Conservation (phyloP, 371 early-diverging fungal genomes). For the Rhizomucor miehei region DNA sequence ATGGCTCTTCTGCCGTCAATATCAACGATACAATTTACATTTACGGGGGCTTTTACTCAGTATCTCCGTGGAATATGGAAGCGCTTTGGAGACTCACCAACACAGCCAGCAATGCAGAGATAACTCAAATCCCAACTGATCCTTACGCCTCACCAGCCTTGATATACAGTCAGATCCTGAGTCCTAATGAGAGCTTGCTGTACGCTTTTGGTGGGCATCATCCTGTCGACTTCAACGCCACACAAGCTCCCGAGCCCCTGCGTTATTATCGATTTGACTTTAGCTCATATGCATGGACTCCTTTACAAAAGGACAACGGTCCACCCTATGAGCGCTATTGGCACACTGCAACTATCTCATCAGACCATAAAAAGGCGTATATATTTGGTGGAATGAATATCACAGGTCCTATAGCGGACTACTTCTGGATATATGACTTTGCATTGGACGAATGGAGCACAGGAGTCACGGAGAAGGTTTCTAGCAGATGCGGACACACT, state of each 20-base stretch:
- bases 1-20: constrained; percentile 20
- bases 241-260: constrained; percentile 18
- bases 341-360: constrained; percentile 17
- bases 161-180: constrained; percentile 18
- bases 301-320: constrained; percentile 19
- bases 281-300: constrained; percentile 17
- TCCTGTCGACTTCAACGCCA: constrained; percentile 6
- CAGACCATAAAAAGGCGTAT: constrained; percentile 7
- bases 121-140: constrained; percentile 25
- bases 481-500: constrained; percentile 31
- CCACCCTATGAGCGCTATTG: constrained; percentile 28
- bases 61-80: constrained; percentile 32
- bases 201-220: constrained; percentile 33
- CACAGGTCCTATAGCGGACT: constrained; percentile 14
- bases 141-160: constrained; percentile 30
- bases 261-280: constrained; percentile 24
- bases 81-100: constrained; percentile 23
- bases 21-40: constrained; percentile 24
- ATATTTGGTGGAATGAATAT: constrained; percentile 33
- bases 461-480: neutral
- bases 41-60: constrained; percentile 31
- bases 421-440: constrained; percentile 26
- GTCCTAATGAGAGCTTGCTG: constrained; percentile 5
- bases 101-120: constrained; percentile 2
- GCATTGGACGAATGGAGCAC: constrained; percentile 17